Conservation (phyloP, 495 filamentous ascomycete species). For the Penicillium lagena region DNA sequence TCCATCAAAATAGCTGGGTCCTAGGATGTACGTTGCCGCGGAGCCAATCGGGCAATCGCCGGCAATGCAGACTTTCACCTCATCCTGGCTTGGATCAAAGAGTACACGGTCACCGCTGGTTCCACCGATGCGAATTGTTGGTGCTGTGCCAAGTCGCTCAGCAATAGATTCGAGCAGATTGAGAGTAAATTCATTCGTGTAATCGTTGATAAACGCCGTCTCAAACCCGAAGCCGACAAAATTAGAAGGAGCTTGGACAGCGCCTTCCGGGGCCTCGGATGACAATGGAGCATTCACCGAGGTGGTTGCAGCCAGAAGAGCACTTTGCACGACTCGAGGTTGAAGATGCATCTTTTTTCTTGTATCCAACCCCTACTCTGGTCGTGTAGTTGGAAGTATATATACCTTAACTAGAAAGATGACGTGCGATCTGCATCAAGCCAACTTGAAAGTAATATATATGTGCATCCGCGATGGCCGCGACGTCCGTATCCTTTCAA, state of each 20-base stretch:
- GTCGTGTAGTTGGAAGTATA: no score
- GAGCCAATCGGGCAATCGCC: conserved; percentile 2
- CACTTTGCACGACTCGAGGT: no score
- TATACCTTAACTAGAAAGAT: no score
- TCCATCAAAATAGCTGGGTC: conserved; percentile 13
- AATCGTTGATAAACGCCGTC: conserved; percentile 3
- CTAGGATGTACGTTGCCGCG: conserved; percentile 7
- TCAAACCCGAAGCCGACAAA: conserved; percentile 12
- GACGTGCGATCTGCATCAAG: no score
- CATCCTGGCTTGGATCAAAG: conserved; percentile 5
- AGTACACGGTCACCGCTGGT: conserved; percentile 13
- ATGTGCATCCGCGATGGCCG: no score
- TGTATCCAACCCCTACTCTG: no score
- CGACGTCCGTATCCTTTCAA: no score
- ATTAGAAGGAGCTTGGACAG: conserved; percentile 1
- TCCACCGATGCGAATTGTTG: conserved; percentile 17
- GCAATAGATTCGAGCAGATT: conserved; percentile 13
- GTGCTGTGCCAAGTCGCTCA: conserved; percentile 7
- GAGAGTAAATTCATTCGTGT: conserved; percentile 2
- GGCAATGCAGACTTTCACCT: conserved; percentile 1
- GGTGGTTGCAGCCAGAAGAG: no score
- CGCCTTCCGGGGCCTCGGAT: neutral
- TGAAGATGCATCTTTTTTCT: no score
- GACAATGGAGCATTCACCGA: no score
- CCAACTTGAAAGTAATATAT: no score